Evolutionary conservation across 306 rosid genomes (phyloP).

Genomic region (Quercus aquifolioides): DNA sequence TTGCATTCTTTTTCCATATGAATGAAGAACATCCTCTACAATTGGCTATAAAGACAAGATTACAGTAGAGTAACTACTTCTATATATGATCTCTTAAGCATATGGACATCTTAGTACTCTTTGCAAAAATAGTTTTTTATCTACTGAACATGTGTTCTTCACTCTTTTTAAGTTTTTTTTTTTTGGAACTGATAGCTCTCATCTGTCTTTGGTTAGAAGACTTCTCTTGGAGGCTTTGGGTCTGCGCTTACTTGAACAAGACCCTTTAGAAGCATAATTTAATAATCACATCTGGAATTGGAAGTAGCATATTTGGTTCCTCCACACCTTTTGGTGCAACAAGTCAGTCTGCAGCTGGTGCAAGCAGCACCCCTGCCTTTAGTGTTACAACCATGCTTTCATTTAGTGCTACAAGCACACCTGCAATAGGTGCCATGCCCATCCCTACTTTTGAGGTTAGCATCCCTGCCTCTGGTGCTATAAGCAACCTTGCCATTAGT

Average conservation of each 20-base stretch:
- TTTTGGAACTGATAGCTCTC: constrained; percentile 26
- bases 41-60: not conserved
- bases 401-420: constrained; percentile 51
- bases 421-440: constrained; percentile 61
- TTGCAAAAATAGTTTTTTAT: not conserved
- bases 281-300: constrained; percentile 83
- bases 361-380: not conserved
- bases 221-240: constrained; percentile 82
- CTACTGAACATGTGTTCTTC: not conserved
- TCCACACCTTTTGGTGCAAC: constrained; percentile 78
- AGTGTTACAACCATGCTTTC: constrained; percentile 32
- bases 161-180: not conserved
- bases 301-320: constrained; percentile 80
- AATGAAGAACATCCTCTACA: not conserved
- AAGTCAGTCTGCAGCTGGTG: constrained; percentile 56
- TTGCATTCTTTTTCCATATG: not conserved
- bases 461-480: constrained; percentile 3
- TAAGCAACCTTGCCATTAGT: constrained; percentile 56
- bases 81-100: not conserved
- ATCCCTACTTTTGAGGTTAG: constrained; percentile 69
- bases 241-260: constrained; percentile 64
- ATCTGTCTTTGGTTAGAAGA: constrained; percentile 83
- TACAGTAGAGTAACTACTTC: not conserved
- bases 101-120: not conserved
- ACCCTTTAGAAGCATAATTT: constrained; percentile 69